Base-by-base conservation (phyloP, 2,329 filamentous ascomycete genomes). In the Xylaria sp. region DNA sequence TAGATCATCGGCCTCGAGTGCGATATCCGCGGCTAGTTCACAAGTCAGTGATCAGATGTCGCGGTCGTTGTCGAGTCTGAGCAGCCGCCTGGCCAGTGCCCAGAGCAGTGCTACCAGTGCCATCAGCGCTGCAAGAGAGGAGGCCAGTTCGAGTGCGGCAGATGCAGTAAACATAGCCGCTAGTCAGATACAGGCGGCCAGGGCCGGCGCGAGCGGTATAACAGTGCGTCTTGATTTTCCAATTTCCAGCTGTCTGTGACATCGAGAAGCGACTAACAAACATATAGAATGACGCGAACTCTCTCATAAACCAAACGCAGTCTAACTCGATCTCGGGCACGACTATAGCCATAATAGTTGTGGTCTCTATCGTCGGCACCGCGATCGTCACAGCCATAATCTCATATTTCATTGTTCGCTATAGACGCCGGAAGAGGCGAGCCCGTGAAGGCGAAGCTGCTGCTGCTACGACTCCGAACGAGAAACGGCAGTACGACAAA, bases 111-210 rank as follows among this genome's bases (percentile, higher is more conserved):
- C 66, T 2, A 67, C 56, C 44, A 61, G 60, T 47, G 79, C 79
- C 2, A 73, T 85, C 39, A 70, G 69, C 50, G 63, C 80, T 38
- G 83, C 82, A 16, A 78, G 82, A 66, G 71, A 69, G 8, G 79
- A 83, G 49, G 82, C 79, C 3, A 83, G 82, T 7, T 63, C 86
- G 34, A 77, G 74, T 39, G 76, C 86, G 16, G 77, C 76, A 42
- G 85, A 82, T 71, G 81, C 76, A 58, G 68, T 78, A n/a, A 71
- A 75, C 51, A 70, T 69, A 18, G 68, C 70, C 24, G 65, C 63
- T 18, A 69, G 65, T 50, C 60, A 64, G 49, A 65, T 69, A 7
- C 60, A 67, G 49, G 62, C 49, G 29, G 62, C 59, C 16, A 56
- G 50, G 40, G 59, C 59, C 5, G 52, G 57, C 5, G 60, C 60